Evolutionary conservation across 2,329 filamentous ascomycete species (phyloP).

Genomic region (Orbilia brochopaga): DNA sequence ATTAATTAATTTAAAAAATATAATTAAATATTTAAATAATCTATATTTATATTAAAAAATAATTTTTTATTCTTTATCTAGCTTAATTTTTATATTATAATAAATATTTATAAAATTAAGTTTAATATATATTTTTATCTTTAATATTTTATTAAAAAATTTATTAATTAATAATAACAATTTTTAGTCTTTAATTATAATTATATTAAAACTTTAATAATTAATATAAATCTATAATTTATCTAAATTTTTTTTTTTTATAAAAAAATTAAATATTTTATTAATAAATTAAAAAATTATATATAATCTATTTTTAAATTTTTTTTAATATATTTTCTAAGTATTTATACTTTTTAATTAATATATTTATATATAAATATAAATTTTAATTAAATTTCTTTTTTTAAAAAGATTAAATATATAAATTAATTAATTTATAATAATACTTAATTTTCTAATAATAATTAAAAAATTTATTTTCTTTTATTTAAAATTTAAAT

Average conservation of each 20-base stretch:
- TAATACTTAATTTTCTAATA: background rate
- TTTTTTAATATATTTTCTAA: background rate
- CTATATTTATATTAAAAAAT: constrained; percentile 13
- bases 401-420: background rate
- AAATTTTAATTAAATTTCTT: background rate
- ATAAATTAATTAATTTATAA: too few species aligned
- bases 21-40: constrained; percentile 23
- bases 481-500: background rate
- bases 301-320: background rate
- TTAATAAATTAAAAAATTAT: background rate
- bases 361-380: background rate
- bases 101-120: constrained; percentile 1
- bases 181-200: constrained; percentile 12
- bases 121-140: background rate
- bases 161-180: constrained; percentile 10
- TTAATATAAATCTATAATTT: constrained; percentile 4
- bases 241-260: constrained; percentile 7
- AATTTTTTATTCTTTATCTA: constrained; percentile 8
- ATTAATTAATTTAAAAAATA: constrained; percentile 37
- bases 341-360: too few species aligned
- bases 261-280: background rate
- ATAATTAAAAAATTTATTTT: background rate
- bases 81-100: constrained; percentile 2
- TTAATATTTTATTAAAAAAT: constrained; percentile 7
- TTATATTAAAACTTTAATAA: constrained; percentile 12